These are phyloP conservation scores for Mrakia gelida DNA, from an alignment of 768 basidiomycete genomes.

Conservation along the genomic window DNA sequence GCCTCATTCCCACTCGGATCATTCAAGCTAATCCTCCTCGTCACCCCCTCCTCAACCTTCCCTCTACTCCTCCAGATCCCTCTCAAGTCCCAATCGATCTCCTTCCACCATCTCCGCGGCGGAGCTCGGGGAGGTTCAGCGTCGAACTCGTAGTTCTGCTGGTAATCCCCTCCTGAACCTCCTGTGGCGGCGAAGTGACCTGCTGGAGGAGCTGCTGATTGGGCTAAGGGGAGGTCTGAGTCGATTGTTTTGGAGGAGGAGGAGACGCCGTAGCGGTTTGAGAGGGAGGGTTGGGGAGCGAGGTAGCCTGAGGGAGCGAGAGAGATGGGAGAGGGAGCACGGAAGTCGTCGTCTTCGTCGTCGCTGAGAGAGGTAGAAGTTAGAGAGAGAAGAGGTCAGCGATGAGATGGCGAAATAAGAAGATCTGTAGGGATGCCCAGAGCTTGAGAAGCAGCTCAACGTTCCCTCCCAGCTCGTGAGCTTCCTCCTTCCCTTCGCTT, in stretches of 20 bases:
- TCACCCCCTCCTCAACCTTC: constrained; percentile 40
- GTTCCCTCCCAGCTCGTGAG: too few species aligned
- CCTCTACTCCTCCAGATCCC: constrained; percentile 21
- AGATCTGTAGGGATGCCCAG: too few species aligned
- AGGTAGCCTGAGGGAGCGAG: constrained; percentile 35
- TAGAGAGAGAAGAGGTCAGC: background rate
- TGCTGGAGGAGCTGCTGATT: constrained; percentile 39
- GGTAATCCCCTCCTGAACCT: constrained; percentile 33
- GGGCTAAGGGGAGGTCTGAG: constrained; percentile 38
- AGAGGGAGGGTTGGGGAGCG: constrained; percentile 37
- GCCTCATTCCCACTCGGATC: constrained; percentile 51
- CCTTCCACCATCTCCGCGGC: constrained; percentile 27
- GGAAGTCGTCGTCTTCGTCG: constrained; percentile 31
- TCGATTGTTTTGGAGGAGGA: constrained; percentile 33
- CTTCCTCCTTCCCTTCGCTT: too few species aligned
- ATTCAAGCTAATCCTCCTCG: constrained; percentile 72
- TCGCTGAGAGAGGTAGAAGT: constrained; percentile 12
- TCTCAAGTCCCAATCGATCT: constrained; percentile 29
- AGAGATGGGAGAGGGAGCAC: constrained; percentile 16
- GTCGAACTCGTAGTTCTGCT: constrained; percentile 36
- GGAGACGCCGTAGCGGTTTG: constrained; percentile 35
- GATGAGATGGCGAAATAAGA: too few species aligned
- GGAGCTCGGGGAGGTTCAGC: constrained; percentile 17
- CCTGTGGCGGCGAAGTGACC: constrained; percentile 36
- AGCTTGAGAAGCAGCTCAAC: too few species aligned